Conservation (phyloP, 1,139 yeast genomes). For the Pichiaceae sp. region DNA sequence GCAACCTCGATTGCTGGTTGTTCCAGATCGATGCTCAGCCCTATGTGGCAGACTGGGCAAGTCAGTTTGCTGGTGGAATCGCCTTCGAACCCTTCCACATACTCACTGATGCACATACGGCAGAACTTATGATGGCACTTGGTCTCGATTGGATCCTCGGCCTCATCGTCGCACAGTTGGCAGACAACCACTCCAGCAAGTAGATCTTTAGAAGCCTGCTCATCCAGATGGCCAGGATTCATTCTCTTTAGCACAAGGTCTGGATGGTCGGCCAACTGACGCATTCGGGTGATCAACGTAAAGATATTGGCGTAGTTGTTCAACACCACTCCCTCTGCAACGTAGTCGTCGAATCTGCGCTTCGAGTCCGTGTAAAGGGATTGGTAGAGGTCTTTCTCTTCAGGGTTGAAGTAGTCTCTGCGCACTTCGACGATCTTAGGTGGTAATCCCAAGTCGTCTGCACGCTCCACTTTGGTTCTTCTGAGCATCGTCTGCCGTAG, state of each 20-base stretch:
- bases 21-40: constrained; percentile 78
- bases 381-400: constrained; percentile 85
- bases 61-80: constrained; percentile 47
- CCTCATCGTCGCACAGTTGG: constrained; percentile 92
- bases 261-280: constrained; percentile 97
- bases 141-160: constrained; percentile 93
- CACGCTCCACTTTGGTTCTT: constrained; percentile 90
- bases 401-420: constrained; percentile 80
- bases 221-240: constrained; percentile 11
- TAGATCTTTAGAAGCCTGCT: constrained; percentile 5
- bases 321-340: constrained; percentile 89
- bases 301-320: constrained; percentile 96
- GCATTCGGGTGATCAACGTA: constrained; percentile 91
- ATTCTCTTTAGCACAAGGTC: constrained; percentile 75
- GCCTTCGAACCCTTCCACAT: constrained; percentile 75
- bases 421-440: constrained; percentile 88
- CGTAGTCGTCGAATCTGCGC: constrained; percentile 79
- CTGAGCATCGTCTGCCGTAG: constrained; percentile 80
- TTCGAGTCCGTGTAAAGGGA: constrained; percentile 81
- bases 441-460: constrained; percentile 94
- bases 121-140: constrained; percentile 92
- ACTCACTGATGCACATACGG: constrained; percentile 84
- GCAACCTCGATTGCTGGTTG: constrained; percentile 83
- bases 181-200: constrained; percentile 67
- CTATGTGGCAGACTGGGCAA: constrained; percentile 96